Evolutionary conservation across 129 eudicot genomes (phyloP).

Genomic region (Dittrichia graveolens): DNA sequence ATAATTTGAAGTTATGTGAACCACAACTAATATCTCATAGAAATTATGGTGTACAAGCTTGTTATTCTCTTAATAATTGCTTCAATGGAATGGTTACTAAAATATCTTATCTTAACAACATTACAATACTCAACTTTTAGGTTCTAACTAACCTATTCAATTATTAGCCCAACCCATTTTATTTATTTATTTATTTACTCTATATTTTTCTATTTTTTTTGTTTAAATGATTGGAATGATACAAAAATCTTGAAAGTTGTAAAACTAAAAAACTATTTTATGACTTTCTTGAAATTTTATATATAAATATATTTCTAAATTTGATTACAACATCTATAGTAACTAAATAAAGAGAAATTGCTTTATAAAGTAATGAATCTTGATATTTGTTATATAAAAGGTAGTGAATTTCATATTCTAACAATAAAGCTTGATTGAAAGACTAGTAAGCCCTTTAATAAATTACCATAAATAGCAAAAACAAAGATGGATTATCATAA

Average conservation of each 20-base stretch:
- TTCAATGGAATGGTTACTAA: background rate
- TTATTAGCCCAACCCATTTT: constrained; percentile 16
- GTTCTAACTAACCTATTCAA: constrained; percentile 28
- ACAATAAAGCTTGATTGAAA: too few species aligned
- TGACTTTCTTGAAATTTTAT: too few species aligned
- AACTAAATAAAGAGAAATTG: too few species aligned
- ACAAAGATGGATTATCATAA: too few species aligned
- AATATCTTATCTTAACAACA: constrained; percentile 15
- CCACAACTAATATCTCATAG: constrained; percentile 27
- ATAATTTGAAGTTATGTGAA: constrained; percentile 5
- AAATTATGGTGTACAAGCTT: constrained; percentile 26
- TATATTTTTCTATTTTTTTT: background rate
- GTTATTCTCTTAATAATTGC: constrained; percentile 35
- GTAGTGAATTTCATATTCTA: too few species aligned
- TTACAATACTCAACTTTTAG: constrained; percentile 14
- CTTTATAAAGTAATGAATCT: too few species aligned
- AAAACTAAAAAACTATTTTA: background rate
- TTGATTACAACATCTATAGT: too few species aligned
- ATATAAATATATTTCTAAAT: too few species aligned
- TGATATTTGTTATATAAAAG: too few species aligned
- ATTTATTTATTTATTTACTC: too few species aligned
- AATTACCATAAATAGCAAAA: too few species aligned
- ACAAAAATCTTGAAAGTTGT: background rate
- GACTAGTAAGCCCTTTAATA: too few species aligned
- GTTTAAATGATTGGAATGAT: constrained; percentile 23